Percentiles rank a stretch among this genome's conserved stretches.
Evolutionary conservation across 306 rosid genomes (phyloP).

Genomic region (Acacia melanoxylon): DNA sequence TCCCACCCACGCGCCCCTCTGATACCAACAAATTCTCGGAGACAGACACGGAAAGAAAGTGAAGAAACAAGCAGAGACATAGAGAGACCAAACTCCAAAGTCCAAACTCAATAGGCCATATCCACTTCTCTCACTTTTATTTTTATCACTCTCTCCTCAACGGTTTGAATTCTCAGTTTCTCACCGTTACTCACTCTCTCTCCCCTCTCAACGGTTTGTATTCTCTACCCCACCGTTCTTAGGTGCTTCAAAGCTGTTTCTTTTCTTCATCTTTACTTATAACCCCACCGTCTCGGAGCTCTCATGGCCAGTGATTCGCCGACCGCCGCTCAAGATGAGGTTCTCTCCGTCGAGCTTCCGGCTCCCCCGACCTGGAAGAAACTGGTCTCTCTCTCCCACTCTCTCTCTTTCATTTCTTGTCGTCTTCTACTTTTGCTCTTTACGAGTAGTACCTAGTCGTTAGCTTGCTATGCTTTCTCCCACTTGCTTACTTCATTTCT

Average conservation of each 20-base stretch:
- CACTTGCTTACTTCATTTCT: neutral
- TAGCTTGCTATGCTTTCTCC: neutral
- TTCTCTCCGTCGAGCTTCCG: slow-evolving; percentile 75
- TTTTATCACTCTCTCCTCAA: neutral
- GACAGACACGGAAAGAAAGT: neutral
- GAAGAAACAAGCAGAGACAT: neutral
- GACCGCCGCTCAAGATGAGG: slow-evolving; percentile 47
- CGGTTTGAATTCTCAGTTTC: neutral
- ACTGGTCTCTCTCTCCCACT: slow-evolving; percentile 56
- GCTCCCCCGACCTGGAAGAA: slow-evolving; percentile 95
- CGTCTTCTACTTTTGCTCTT: neutral
- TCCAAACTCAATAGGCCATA: neutral
- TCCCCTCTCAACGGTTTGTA: neutral
- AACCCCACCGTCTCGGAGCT: neutral
- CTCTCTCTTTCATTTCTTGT: neutral
- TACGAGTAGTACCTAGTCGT: no score
- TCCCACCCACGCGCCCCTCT: neutral
- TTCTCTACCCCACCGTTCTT: no score
- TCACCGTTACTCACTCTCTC: neutral
- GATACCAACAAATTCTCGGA: neutral
- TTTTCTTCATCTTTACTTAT: neutral
- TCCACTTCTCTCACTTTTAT: neutral
- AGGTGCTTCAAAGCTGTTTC: neutral
- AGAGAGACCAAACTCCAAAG: neutral
- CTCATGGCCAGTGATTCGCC: slow-evolving; percentile 40